phyloP scores from a whole-genome alignment of 768 basidiomycete genomes.

The Suillus spraguei region DNA sequence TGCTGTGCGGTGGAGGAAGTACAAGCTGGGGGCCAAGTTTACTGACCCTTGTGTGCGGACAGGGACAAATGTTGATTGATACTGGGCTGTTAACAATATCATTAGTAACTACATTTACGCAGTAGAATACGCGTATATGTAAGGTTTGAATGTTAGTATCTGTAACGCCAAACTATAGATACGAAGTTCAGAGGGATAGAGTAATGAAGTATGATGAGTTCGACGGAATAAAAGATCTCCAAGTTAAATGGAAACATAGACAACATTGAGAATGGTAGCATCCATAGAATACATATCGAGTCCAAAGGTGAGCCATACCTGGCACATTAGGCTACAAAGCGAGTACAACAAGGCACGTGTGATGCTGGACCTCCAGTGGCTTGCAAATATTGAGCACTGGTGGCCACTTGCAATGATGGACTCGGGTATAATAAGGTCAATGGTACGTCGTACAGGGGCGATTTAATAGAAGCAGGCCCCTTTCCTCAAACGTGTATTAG shows the following conservation, averaged over 20 bases:
- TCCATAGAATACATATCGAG: background rate
- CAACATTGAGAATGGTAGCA: background rate
- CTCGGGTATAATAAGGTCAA: too few relatives aligned
- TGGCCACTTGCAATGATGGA: too few relatives aligned
- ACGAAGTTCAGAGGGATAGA: background rate
- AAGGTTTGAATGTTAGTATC: background rate
- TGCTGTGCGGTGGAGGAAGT: constrained; percentile 34
- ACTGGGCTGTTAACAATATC: background rate
- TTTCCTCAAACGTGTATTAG: background rate
- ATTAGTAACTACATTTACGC: background rate
- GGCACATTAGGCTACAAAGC: background rate
- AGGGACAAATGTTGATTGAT: constrained; percentile 35
- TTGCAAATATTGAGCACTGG: background rate
- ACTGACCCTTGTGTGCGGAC: constrained; percentile 69
- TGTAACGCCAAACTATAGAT: background rate
- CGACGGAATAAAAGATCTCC: background rate
- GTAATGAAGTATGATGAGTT: background rate
- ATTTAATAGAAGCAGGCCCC: background rate
- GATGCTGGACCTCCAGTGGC: background rate
- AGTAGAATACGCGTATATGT: background rate
- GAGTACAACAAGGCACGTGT: background rate
- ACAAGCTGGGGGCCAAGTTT: constrained; percentile 82
- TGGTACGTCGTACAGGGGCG: too few relatives aligned
- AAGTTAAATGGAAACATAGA: background rate
- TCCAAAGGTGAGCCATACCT: background rate